phyloP scores from a whole-genome alignment of 208 protist genomes.

The Leishmania turanica region DNA sequence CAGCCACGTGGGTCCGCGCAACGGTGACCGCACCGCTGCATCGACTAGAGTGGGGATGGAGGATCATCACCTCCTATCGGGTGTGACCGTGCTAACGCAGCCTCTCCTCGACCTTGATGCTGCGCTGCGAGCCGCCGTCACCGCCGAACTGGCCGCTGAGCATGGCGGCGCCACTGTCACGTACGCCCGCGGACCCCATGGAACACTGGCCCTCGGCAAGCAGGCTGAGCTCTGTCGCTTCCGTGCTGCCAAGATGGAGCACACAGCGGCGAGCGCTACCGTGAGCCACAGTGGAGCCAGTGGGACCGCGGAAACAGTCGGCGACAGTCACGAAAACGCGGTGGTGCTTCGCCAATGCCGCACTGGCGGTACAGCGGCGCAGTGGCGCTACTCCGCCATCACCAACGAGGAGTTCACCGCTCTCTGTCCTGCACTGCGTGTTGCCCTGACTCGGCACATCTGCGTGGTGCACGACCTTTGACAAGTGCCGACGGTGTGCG shows the following conservation, averaged over 20 bases:
- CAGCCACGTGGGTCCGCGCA: background rate
- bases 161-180: background rate
- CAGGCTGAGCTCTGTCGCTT: constrained; percentile 39
- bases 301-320: background rate
- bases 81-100: constrained; percentile 19
- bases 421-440: constrained; percentile 15
- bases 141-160: background rate
- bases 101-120: constrained; percentile 24
- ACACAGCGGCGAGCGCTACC: background rate
- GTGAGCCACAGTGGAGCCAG: background rate
- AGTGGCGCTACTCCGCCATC: constrained; percentile 25
- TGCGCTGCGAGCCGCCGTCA: background rate
- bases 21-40: no score
- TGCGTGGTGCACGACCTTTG: constrained; percentile 9
- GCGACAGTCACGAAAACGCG: background rate
- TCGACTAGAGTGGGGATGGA: background rate
- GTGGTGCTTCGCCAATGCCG: constrained; percentile 19
- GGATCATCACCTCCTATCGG: constrained; percentile 24
- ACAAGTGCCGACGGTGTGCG: background rate
- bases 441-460: constrained; percentile 23
- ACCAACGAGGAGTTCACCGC: constrained; percentile 26
- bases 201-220: constrained; percentile 32
- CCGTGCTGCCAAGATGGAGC: constrained; percentile 23
- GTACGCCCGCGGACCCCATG: background rate
- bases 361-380: background rate